Evolutionary conservation across 2,329 filamentous ascomycete species (phyloP).

Genomic region (Elsinoe ampelina): DNA sequence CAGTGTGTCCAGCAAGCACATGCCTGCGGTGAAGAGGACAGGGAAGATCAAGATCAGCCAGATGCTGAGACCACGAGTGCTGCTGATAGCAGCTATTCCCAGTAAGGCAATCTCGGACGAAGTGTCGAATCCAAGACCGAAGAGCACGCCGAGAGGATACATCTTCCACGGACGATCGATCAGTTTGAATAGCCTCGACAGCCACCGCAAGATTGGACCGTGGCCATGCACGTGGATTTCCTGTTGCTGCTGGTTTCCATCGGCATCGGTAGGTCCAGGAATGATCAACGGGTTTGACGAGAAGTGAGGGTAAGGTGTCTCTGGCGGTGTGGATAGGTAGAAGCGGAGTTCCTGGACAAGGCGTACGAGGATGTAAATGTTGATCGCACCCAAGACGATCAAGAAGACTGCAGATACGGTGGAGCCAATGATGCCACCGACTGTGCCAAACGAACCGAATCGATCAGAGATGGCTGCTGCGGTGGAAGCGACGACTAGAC

Average conservation of each 20-base stretch:
- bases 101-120: constrained; percentile 88
- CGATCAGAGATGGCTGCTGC: constrained; percentile 70
- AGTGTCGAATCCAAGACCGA: constrained; percentile 86
- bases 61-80: constrained; percentile 73
- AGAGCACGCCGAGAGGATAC: constrained; percentile 82
- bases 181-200: constrained; percentile 68
- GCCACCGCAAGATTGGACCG: constrained; percentile 62
- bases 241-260: constrained; percentile 11
- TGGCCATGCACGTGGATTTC: constrained; percentile 64
- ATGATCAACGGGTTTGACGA: constrained; percentile 16
- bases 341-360: constrained; percentile 59
- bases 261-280: constrained; percentile 16
- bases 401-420: constrained; percentile 77
- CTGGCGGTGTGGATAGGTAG: constrained; percentile 42
- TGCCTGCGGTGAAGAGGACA: constrained; percentile 80
- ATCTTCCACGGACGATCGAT: constrained; percentile 82
- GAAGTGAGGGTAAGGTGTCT: constrained; percentile 14
- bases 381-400: constrained; percentile 71
- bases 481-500: constrained; percentile 83
- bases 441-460: constrained; percentile 68
- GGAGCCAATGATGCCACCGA: constrained; percentile 85
- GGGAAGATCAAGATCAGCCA: constrained; percentile 95
- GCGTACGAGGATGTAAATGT: constrained; percentile 74
- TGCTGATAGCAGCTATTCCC: constrained; percentile 82
- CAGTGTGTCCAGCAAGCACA: constrained; percentile 88